These are phyloP conservation scores for Saturnispora dispora DNA, from an alignment of 805 yeast species.

Conservation along the genomic window DNA sequence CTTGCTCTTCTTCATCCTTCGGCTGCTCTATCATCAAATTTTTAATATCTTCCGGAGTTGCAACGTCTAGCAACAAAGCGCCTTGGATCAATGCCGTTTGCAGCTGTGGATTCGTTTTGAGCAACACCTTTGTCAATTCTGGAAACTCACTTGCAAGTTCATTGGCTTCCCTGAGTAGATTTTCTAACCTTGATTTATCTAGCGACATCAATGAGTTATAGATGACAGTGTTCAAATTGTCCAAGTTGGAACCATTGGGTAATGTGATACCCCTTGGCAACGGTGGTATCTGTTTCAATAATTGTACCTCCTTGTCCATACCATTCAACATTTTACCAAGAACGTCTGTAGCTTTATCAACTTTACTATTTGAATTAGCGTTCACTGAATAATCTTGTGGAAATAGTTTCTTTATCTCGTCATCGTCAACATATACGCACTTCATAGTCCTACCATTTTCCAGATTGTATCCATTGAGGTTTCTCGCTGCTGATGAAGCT, in stretches of 20 bases:
- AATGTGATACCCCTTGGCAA: slow-evolving; percentile 48
- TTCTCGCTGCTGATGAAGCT: slow-evolving; percentile 85
- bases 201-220: slow-evolving; percentile 37
- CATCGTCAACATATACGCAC: slow-evolving; percentile 58
- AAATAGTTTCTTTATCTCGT: neutral
- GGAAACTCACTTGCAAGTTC: slow-evolving; percentile 50
- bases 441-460: slow-evolving; percentile 52
- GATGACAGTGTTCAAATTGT: slow-evolving; percentile 34
- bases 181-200: slow-evolving; percentile 38
- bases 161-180: slow-evolving; percentile 49
- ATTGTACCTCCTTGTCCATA: slow-evolving; percentile 9
- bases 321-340: slow-evolving; percentile 2
- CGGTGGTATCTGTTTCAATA: slow-evolving; percentile 33
- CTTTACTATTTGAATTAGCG: neutral
- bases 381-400: slow-evolving; percentile 2
- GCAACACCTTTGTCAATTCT: slow-evolving; percentile 45
- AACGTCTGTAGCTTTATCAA: neutral
- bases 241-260: slow-evolving; percentile 22
- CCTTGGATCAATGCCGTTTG: slow-evolving; percentile 76
- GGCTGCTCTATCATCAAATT: slow-evolving; percentile 9
- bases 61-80: slow-evolving; percentile 34
- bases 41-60: slow-evolving; percentile 19
- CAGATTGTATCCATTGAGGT: slow-evolving; percentile 67
- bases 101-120: slow-evolving; percentile 71
- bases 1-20: slow-evolving; percentile 4